Evolutionary conservation across 2,329 filamentous ascomycete species (phyloP).

Genomic region (Colletotrichum acutatum): DNA sequence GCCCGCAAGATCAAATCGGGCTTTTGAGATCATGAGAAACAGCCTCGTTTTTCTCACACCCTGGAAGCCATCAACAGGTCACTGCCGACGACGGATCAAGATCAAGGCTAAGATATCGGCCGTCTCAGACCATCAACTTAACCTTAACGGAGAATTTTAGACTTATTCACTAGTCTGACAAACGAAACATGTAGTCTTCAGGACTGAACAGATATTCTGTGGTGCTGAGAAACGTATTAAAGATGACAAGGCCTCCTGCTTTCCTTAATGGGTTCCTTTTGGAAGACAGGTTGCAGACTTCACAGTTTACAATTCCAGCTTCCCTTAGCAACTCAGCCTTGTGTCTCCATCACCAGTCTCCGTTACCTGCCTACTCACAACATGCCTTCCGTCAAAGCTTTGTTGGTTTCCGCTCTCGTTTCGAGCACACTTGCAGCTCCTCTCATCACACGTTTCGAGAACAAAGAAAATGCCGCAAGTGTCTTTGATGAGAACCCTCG

Average conservation of each 20-base stretch:
- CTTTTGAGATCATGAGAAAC: neutral
- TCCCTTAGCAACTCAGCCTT: neutral
- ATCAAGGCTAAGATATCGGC: neutral
- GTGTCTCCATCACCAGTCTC: neutral
- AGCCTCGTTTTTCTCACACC: neutral
- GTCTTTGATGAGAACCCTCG: neutral
- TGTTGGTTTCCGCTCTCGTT: slow-evolving; percentile 1
- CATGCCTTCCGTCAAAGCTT: slow-evolving; percentile 5
- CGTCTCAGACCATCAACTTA: slow-evolving; percentile 14
- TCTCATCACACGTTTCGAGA: neutral
- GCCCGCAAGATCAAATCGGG: neutral
- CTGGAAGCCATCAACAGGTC: neutral
- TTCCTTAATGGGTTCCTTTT: accelerated
- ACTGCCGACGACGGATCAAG: neutral
- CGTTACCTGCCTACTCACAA: neutral
- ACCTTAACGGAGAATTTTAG: slow-evolving; percentile 4
- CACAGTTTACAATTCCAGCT: neutral
- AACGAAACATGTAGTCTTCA: neutral
- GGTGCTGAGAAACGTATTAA: neutral
- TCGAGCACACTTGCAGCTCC: neutral
- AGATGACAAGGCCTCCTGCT: neutral
- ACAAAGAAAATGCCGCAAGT: neutral
- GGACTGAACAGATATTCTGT: neutral
- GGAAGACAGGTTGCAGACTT: neutral
- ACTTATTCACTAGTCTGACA: neutral